A percentile compares a stretch with the other conserved stretches of the same genome.
Conservation (phyloP, 495 filamentous ascomycete species). For the Hypomontagnella submonticulosa region DNA sequence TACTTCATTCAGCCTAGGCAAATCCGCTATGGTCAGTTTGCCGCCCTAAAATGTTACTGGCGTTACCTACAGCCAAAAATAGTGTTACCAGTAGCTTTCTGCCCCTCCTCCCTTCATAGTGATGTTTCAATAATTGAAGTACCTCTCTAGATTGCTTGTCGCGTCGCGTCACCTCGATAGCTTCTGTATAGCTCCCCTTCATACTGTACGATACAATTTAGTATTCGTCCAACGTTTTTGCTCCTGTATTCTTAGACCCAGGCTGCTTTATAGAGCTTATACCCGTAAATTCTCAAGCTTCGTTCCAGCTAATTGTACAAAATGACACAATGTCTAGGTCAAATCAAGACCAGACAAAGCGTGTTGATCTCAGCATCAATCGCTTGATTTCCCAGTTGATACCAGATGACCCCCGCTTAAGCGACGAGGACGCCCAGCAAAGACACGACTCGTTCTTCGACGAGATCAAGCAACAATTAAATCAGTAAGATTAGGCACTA, state of each 20-base stretch:
- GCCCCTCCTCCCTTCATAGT: no score
- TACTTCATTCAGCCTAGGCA: neutral
- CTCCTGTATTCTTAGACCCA: no score
- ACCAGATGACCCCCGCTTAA: constrained; percentile 60
- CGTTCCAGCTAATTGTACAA: constrained; percentile 19
- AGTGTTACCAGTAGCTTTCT: neutral
- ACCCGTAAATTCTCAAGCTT: constrained; percentile 1
- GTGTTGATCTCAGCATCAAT: constrained; percentile 61
- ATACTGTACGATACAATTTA: neutral
- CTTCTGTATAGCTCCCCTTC: no score
- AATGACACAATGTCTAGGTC: constrained; percentile 50
- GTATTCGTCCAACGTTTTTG: neutral
- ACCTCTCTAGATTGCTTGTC: neutral
- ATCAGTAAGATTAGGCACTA: constrained; percentile 52
- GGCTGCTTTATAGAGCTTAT: neutral
- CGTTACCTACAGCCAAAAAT: constrained; percentile 4
- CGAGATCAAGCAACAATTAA: constrained; percentile 58
- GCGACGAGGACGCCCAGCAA: constrained; percentile 61
- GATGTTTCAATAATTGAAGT: no score
- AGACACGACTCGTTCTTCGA: constrained; percentile 64
- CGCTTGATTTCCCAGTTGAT: constrained; percentile 66
- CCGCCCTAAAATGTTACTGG: neutral
- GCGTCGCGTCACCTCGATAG: constrained; percentile 15
- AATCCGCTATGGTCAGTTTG: neutral
- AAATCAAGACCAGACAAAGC: constrained; percentile 47